These are phyloP conservation scores for Clonostachys solani DNA, from an alignment of 2,329 filamentous ascomycete species.

Conservation along the genomic window DNA sequence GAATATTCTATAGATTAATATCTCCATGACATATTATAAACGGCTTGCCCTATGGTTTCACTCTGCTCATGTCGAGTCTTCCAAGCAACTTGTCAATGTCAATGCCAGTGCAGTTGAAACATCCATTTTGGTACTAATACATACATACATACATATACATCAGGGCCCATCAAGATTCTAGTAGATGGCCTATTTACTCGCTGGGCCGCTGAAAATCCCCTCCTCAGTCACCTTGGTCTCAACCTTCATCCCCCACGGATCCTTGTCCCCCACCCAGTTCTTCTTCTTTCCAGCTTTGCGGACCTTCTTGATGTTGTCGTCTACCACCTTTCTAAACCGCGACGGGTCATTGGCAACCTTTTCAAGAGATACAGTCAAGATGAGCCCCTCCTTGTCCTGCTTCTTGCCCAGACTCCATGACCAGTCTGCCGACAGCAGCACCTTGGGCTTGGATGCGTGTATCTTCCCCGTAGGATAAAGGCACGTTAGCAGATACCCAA, in stretches of 20 bases:
- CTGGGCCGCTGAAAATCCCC: conserved; percentile 11
- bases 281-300: conserved; percentile 58
- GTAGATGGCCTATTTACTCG: too few relatives aligned
- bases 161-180: background rate
- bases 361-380: conserved; percentile 36
- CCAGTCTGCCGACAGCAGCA: conserved; percentile 35
- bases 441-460: conserved; percentile 25
- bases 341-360: conserved; percentile 27
- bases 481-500: conserved; percentile 51
- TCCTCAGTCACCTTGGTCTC: conserved; percentile 25
- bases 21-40: too few relatives aligned
- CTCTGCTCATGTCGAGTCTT: too few relatives aligned
- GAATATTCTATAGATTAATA: too few relatives aligned
- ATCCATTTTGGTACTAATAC: background rate
- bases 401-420: conserved; percentile 30
- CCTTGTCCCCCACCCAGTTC: conserved; percentile 34
- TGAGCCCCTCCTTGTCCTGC: conserved; percentile 30
- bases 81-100: too few relatives aligned
- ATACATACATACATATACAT: background rate
- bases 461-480: conserved; percentile 58
- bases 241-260: conserved; percentile 31
- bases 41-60: too few relatives aligned
- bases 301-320: conserved; percentile 32
- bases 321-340: conserved; percentile 31
- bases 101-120: too few relatives aligned